Conservation (phyloP, 2,329 filamentous ascomycete genomes). For the Pyrenochaeta sp. region DNA sequence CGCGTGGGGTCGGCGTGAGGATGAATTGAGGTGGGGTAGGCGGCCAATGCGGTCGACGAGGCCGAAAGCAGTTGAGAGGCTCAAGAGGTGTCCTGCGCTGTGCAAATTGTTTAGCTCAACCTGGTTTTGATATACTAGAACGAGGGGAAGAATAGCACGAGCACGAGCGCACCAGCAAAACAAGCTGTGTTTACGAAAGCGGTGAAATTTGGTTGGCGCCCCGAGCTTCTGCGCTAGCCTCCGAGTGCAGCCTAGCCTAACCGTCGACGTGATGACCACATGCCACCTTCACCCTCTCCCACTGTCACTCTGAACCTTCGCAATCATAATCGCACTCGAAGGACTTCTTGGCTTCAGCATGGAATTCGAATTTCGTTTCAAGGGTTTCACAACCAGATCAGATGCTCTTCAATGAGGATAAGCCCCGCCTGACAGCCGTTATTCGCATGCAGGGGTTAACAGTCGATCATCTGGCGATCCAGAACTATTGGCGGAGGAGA, state of each 20-base stretch:
- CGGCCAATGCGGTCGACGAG: conserved; percentile 9
- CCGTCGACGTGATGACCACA: conserved; percentile 12
- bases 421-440: no score
- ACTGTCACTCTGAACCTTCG: no score
- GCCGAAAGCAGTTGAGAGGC: no score
- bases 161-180: conserved; percentile 26
- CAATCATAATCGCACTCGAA: no score
- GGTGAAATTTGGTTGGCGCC: conserved; percentile 29
- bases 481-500: no score
- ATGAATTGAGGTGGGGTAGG: conserved; percentile 26
- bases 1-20: conserved; percentile 27
- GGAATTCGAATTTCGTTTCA: no score
- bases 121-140: conserved; percentile 6
- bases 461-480: no score
- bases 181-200: conserved; percentile 34
- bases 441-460: no score
- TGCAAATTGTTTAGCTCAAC: conserved; percentile 1
- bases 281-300: conserved; percentile 15
- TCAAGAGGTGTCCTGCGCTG: no score
- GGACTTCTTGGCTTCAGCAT: no score
- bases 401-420: no score
- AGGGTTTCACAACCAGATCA: no score
- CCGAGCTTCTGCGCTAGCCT: conserved; percentile 18
- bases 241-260: conserved; percentile 12
- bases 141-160: conserved; percentile 21